A percentile compares a stretch with the other conserved stretches of the same genome.
These are phyloP conservation scores for Pseudogymnoascus sp. DNA, from an alignment of 2,329 filamentous ascomycete genomes.

Conservation along the genomic window DNA sequence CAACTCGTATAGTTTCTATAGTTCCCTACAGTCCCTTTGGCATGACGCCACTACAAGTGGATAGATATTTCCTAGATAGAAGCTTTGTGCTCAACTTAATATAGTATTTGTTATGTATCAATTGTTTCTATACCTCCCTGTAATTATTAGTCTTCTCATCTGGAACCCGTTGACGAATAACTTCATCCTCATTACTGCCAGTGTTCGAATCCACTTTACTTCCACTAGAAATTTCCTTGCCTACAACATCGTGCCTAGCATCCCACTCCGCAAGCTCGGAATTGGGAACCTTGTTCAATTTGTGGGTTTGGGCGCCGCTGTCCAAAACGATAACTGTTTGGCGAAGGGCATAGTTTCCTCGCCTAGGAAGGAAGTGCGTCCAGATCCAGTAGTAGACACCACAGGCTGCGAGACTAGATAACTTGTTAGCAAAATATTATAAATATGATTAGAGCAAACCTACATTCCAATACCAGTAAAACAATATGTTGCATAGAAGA, in stretches of 20 bases:
- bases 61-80: too few species aligned
- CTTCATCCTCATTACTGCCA: neutral
- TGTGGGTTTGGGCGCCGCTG: slow-evolving; percentile 40
- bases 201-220: neutral
- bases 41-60: too few species aligned
- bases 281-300: slow-evolving; percentile 48
- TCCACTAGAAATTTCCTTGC: slow-evolving; percentile 9
- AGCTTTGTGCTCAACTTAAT: too few species aligned
- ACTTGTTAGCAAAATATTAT: neutral
- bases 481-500: slow-evolving; percentile 68
- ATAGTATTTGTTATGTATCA: too few species aligned
- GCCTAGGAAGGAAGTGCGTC: slow-evolving; percentile 50
- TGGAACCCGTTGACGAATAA: slow-evolving; percentile 4
- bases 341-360: slow-evolving; percentile 48
- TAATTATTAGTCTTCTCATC: slow-evolving; percentile 2
- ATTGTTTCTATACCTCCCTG: neutral
- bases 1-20: too few species aligned
- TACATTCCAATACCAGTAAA: slow-evolving; percentile 59
- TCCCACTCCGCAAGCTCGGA: slow-evolving; percentile 52
- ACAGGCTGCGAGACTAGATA: slow-evolving; percentile 44
- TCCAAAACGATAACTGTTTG: slow-evolving; percentile 49
- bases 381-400: slow-evolving; percentile 53
- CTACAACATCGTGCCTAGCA: slow-evolving; percentile 44
- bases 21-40: too few species aligned
- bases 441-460: slow-evolving; percentile 31